Base-by-base conservation (phyloP, 2,329 filamentous ascomycete genomes). In the Talaromyces funiculosus region DNA sequence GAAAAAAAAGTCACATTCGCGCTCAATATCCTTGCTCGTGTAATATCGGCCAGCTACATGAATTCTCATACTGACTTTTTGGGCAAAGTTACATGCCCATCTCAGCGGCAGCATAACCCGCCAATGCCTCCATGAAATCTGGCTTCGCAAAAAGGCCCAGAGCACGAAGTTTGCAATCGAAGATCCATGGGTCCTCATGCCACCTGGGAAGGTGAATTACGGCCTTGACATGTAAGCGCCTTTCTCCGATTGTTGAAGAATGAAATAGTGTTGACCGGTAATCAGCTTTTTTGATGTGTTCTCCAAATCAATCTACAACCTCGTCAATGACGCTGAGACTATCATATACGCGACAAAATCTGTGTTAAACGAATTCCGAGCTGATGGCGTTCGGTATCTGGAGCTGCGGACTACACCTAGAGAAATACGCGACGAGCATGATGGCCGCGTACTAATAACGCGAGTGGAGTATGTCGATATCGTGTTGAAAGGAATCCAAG, bases 331-430 rank as follows among this genome's bases (percentile, higher is more conserved):
- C 67, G 73, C 80, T 10, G 73, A 79, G 3, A 84, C 85, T 64
- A 76, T 90, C 53, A 77, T 75, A 42, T 81, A 84, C 66, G 84
- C 88, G 26, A 91, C 89, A 1, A 77, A 75, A 43, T 81, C 83
- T 4, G 89, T 92, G 47, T 79, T 91, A 6, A 63, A 76, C 20
- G 82, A 86, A 67, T 95, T 94, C 68, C 78, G 82, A 55, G 71
- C 73, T 26, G 90, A 94, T 68, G 88, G 89, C 37, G 86, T 93
- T 16, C 80, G 84, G 60, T 93, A 94, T 69, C 81, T 92, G 12
- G 90, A 95, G 71, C 82, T 94, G 24, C 85, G 90, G 45, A 93
- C 90, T 0, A 94, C 90, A 1, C 90, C 90, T 0, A 84, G 90
- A 57, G 80, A 82, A 1, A 83, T 87, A 35, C 78, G 81, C 3